Conservation (phyloP, 805 yeast genomes). For the Candida krabiensis region DNA sequence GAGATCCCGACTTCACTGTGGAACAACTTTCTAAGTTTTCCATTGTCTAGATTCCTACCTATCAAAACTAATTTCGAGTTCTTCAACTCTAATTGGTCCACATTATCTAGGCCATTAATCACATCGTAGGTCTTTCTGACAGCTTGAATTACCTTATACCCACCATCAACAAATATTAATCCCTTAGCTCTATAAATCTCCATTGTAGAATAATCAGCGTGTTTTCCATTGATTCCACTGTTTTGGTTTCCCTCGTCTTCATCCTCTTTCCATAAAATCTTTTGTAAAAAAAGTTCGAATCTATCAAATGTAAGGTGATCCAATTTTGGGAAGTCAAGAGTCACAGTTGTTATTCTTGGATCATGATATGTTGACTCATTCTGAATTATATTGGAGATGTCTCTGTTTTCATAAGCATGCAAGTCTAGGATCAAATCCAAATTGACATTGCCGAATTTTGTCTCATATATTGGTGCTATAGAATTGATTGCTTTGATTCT, state of each 20-base stretch:
- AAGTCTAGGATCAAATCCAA: constrained; percentile 68
- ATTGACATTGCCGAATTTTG: constrained; percentile 76
- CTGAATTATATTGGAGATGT: constrained; percentile 23
- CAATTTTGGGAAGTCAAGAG: constrained; percentile 46
- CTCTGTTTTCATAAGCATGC: constrained; percentile 66
- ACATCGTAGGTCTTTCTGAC: constrained; percentile 92
- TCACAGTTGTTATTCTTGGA: constrained; percentile 53
- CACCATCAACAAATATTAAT: constrained; percentile 44
- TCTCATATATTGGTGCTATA: constrained; percentile 62
- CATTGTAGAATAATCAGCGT: constrained; percentile 27
- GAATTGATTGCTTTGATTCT: constrained; percentile 60
- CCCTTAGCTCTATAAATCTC: constrained; percentile 89
- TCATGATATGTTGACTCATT: constrained; percentile 41
- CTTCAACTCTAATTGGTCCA: constrained; percentile 14
- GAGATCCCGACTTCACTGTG: constrained; percentile 7
- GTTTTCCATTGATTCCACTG: constrained; percentile 30
- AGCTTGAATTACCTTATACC: constrained; percentile 75
- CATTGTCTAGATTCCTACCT: constrained; percentile 26
- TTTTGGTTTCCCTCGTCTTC: constrained; percentile 25
- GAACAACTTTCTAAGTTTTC: constrained; percentile 9
- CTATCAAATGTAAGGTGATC: constrained; percentile 37
- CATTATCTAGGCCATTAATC: constrained; percentile 38
- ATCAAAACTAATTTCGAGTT: constrained; percentile 31
- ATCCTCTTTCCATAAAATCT: constrained; percentile 70
- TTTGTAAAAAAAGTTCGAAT: constrained; percentile 66